Percentiles rank a stretch among this genome's conserved stretches.
phyloP scores from a whole-genome alignment of 139 green algal species.

The Haematococcus sp. region DNA sequence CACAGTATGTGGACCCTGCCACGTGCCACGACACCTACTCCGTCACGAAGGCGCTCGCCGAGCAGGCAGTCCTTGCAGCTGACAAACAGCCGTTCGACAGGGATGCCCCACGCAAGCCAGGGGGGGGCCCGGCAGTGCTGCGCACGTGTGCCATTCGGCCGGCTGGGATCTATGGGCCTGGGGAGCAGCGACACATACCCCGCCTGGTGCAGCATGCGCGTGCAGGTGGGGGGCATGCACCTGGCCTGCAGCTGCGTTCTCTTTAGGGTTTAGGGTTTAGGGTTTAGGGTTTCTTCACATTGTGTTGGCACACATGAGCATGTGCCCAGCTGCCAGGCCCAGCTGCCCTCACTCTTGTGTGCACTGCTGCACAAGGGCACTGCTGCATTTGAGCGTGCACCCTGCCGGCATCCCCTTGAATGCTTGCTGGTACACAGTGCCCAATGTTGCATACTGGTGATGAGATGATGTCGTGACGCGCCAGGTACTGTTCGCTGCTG shows the following conservation, averaged over 20 bases:
- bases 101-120: not conserved
- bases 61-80: conserved; percentile 35
- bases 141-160: conserved; percentile 41
- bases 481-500: not conserved
- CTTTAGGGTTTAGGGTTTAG: too few species aligned
- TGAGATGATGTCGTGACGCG: not conserved
- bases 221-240: not conserved
- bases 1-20: not conserved
- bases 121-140: not conserved
- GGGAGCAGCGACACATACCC: conserved; percentile 38
- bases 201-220: conserved; percentile 2
- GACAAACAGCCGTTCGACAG: conserved; percentile 2
- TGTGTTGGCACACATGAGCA: too few species aligned
- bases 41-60: conserved; percentile 32
- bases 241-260: too few species aligned
- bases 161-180: conserved; percentile 37
- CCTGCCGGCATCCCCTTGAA: too few species aligned
- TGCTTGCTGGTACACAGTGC: too few species aligned
- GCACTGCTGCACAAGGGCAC: too few species aligned
- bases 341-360: too few species aligned
- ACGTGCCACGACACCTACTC: conserved; percentile 29
- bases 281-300: too few species aligned
- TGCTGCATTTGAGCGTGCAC: too few species aligned
- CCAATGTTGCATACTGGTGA: too few species aligned
- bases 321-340: too few species aligned